Evolutionary conservation across 306 rosid genomes (phyloP), one percentile per base, ranked within the genome.

Genomic region (Fagus crenata): DNA sequence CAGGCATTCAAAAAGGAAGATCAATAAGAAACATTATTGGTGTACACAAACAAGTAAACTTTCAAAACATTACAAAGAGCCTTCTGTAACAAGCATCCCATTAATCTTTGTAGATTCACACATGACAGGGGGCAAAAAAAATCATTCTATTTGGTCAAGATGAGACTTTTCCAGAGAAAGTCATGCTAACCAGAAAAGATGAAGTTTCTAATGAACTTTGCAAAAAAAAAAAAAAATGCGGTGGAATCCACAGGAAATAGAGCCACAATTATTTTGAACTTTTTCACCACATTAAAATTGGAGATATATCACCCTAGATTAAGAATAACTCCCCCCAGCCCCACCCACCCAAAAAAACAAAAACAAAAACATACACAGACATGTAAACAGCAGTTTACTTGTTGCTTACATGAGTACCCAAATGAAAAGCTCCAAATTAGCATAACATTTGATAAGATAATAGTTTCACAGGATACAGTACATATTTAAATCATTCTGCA

Each of bases 1-100:
- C 2, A 80, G 17, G 60, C 68, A 58, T 75, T 86, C 39, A 1
- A 74, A 40, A 67, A 74, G 59, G 59, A 75, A 68, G 53, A 54
- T 46, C 59, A 73, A 51, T 49, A 63, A 46, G 77, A 70, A 37
- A 59, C n/a, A 35, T 56, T 68, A 40, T 28, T 49, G 43, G 80
- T 51, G 54, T 33, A 69, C 68, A 9, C 51, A n/a, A n/a, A n/a
- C n/a, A 56, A 71, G 72, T 15, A 39, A 63, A 37, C 56, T 31
- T 41, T 61, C 51, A 61, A 35, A 61, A 53, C 59, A 35, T 80
- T 9, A 32, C 59, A 53, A 37, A 81, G 78, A 67, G 72, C 53
- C 74, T 61, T n/a, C 18, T 54, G 51, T 69, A 9, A 75, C 33
- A 61, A 73, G 67, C 54, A 81, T 68, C 14, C 46, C 59, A 51